Evolutionary conservation across 352 stramenopile species (phyloP), one percentile per base, ranked within the genome.

Genomic region (Pythium sukuiense): DNA sequence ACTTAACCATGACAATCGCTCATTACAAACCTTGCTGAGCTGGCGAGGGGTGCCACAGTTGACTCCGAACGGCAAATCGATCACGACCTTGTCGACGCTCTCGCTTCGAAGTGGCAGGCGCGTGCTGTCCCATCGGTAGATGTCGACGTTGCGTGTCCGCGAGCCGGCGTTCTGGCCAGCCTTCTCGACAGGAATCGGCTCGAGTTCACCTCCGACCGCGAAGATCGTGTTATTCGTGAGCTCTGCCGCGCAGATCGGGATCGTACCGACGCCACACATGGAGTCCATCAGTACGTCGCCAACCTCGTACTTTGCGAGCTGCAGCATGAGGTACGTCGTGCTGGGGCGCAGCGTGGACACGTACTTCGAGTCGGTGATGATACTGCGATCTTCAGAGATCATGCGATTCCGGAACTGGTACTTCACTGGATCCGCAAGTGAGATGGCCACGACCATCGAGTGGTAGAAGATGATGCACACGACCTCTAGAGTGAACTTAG

Each of bases 181-280:
- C 56, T 89, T 92, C 3, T 55, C 61, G 0, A 82, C 76, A 9
- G 85, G 79, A 7, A 87, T 41, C 7, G 65, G 57, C 24, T 90
- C 81, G 16, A 94, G 39, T 41, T 94, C 85, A 2, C 85, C 85
- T 8, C 85, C 85, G 16, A 94, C 71, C 41, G 74, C 76, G 59
- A 89, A 90, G 11, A 91, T 76, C 26, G 63, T 52, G 50, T 88
- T 79, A 2, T 76, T 66, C 6, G 78, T 74, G 60, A 87, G 83
- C 26, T 79, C 69, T 12, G 79, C 73, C 11, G 70, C 68, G 65
- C 79, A 92, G 41, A 90, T 81, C 8, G 85, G 85, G 45, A 94
- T 86, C 26, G 85, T 92, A 2, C 85, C 85, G 13, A 94, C 83
- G 33, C 85, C 85, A 35, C 85, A 94, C 85, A 94, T 94, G 11